phyloP scores from a whole-genome alignment of 805 yeast species.

The Candida chilensis region DNA sequence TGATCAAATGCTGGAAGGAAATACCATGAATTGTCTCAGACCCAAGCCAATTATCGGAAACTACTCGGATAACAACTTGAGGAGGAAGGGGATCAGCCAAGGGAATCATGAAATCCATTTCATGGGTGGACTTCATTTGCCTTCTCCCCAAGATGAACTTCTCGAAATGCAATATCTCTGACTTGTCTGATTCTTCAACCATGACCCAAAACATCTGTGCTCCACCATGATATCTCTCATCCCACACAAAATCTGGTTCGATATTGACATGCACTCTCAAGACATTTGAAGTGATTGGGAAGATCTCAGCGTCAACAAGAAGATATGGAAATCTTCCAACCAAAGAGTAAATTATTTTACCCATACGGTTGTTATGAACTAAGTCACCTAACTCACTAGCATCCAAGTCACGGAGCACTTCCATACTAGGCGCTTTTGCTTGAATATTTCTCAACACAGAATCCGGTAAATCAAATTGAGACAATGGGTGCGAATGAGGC shows the following conservation, averaged over 20 bases:
- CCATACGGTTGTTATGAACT: conserved; percentile 76
- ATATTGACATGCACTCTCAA: conserved; percentile 69
- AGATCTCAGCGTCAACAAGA: conserved; percentile 68
- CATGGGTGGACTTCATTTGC: conserved; percentile 48
- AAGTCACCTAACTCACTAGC: conserved; percentile 79
- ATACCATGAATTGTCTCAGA: conserved; percentile 68
- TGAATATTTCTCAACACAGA: conserved; percentile 55
- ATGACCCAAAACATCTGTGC: conserved; percentile 88
- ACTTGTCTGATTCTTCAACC: conserved; percentile 77
- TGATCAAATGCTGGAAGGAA: conserved; percentile 82
- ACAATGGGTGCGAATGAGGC: conserved; percentile 85
- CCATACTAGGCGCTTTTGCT: conserved; percentile 60
- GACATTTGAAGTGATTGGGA: conserved; percentile 83
- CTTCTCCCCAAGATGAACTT: conserved; percentile 60
- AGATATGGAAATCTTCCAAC: conserved; percentile 71
- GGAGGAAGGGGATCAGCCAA: conserved; percentile 83
- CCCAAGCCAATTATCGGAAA: conserved; percentile 88
- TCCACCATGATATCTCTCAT: conserved; percentile 67
- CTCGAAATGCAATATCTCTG: conserved; percentile 73
- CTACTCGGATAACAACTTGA: conserved; percentile 69
- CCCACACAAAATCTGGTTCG: conserved; percentile 82
- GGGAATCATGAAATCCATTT: conserved; percentile 89
- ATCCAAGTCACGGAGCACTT: conserved; percentile 62
- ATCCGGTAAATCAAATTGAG: conserved; percentile 76
- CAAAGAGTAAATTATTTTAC: conserved; percentile 47